Evolutionary conservation across 2,329 filamentous ascomycete species (phyloP), one percentile per base, ranked within the genome.

Genomic region (Xylaria sp.): DNA sequence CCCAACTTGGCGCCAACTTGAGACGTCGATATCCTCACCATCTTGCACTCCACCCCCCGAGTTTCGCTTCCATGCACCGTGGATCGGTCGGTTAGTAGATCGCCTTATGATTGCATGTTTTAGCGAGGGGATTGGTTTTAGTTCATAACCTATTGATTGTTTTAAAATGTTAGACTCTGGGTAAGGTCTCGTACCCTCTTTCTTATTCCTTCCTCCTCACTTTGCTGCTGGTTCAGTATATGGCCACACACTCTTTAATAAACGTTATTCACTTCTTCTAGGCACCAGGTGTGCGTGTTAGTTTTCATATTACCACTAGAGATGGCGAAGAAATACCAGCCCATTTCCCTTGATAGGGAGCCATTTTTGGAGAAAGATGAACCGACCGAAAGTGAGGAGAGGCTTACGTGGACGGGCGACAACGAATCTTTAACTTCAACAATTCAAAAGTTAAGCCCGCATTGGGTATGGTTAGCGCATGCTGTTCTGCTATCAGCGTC

Each of bases 391-490:
- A 17, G 64, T 21, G 65, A 70, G n/a, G 70, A 74, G 43, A 70
- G 66, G 58, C 68, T 62, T 62, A 57, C 60, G 46, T 73, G 67
- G 54, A 64, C 55, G 49, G 60, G 41, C 23, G 60, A 51, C 17
- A 60, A 35, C 17, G 48, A 60, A 37, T 65, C 58, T 25, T 54
- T 68, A 38, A 58, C 58, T 27, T 57, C 64, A 23, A 62, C 62
- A 13, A 21, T 70, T 13, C 56, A 62, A 9, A 70, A 54, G 25
- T 35, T 73, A 25, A 68, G 68, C 25, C 68, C 73, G 29, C 63
- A 77, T 64, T 79, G 77, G 78, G 61, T 69, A 49, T 81, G 78
- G 78, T 64, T 79, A 21, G 73, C 67, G 8, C 79, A 81, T 60
- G 75, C 71, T 7, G 49, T 79, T 9, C 71, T 81, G 19, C 60